These are phyloP conservation scores for Termitomyces titanicus DNA, from an alignment of 768 basidiomycete species.

Conservation along the genomic window DNA sequence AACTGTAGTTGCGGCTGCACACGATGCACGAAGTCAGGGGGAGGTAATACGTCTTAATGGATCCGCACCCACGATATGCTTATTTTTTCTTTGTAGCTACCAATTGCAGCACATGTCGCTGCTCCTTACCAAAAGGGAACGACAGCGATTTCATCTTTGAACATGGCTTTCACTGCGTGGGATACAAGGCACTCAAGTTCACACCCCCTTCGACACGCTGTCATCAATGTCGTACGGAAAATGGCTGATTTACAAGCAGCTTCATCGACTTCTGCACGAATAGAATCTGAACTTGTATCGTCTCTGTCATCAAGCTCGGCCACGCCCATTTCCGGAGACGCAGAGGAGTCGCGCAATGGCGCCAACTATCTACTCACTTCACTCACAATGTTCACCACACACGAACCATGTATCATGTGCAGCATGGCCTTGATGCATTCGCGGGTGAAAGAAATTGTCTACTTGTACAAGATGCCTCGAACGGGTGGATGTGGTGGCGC, in stretches of 20 bases:
- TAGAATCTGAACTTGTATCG: neutral
- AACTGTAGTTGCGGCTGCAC: slow-evolving; percentile 46
- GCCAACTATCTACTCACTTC: slow-evolving; percentile 87
- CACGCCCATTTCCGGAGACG: neutral
- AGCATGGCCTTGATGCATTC: slow-evolving; percentile 95
- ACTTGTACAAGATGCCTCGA: slow-evolving; percentile 63
- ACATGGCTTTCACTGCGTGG: slow-evolving; percentile 44
- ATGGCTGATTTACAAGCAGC: slow-evolving; percentile 54
- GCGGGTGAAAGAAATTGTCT: slow-evolving; percentile 84
- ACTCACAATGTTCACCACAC: slow-evolving; percentile 81
- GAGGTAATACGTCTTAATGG: slow-evolving; percentile 47
- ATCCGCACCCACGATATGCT: neutral
- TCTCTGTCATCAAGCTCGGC: neutral
- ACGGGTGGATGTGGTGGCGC: slow-evolving; percentile 87
- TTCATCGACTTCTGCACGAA: neutral
- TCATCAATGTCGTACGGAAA: slow-evolving; percentile 69
- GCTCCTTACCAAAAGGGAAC: slow-evolving; percentile 37
- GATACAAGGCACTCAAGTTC: slow-evolving; percentile 67
- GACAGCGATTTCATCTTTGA: slow-evolving; percentile 2
- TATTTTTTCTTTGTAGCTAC: slow-evolving; percentile 45
- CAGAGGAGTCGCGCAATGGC: slow-evolving; percentile 45
- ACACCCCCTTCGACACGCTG: slow-evolving; percentile 86
- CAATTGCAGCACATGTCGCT: slow-evolving; percentile 73
- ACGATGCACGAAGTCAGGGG: slow-evolving; percentile 38
- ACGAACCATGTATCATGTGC: slow-evolving; percentile 99